Conservation (phyloP, 2,329 filamentous ascomycete species). For the Sporothrix brunneoviolacea region DNA sequence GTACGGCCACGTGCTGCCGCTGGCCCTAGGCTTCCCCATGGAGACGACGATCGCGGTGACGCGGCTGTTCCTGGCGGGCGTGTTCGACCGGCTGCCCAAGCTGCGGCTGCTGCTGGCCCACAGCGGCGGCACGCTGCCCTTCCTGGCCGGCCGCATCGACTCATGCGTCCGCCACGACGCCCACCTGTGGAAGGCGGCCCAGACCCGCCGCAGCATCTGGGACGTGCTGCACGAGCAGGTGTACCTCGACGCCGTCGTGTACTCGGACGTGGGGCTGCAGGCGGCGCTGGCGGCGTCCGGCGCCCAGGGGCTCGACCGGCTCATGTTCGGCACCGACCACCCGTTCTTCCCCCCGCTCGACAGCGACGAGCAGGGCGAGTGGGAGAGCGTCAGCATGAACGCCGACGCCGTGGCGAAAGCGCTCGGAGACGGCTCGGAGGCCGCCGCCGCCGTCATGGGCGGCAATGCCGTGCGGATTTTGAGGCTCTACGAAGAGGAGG, state of each 20-base stretch:
- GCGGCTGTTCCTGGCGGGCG: slow-evolving; percentile 78
- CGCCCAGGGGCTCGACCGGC: slow-evolving; percentile 57
- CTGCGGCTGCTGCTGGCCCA: slow-evolving; percentile 77
- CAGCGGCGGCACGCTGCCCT: slow-evolving; percentile 81
- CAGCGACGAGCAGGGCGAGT: slow-evolving; percentile 52
- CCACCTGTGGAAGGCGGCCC: slow-evolving; percentile 60
- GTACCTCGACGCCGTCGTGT: slow-evolving; percentile 81
- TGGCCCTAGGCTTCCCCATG: slow-evolving; percentile 82
- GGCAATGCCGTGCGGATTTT: slow-evolving; percentile 20
- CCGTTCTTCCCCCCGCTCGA: slow-evolving; percentile 73
- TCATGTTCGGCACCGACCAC: slow-evolving; percentile 79
- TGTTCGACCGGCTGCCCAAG: slow-evolving; percentile 68
- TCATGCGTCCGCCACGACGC: slow-evolving; percentile 80
- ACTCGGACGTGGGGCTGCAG: slow-evolving; percentile 65
- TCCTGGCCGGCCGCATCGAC: slow-evolving; percentile 81
- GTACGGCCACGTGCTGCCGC: slow-evolving; percentile 81
- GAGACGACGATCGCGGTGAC: slow-evolving; percentile 89
- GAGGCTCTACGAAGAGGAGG: slow-evolving; percentile 12
- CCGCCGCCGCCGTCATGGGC: slow-evolving; percentile 18
- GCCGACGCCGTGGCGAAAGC: slow-evolving; percentile 38
- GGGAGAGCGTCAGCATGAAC: slow-evolving; percentile 58
- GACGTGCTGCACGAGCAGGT: slow-evolving; percentile 62
- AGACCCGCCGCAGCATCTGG: slow-evolving; percentile 47
- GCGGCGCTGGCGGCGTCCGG: slow-evolving; percentile 61
- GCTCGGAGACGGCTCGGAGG: slow-evolving; percentile 15